Evolutionary conservation across 2,329 filamentous ascomycete species (phyloP), one percentile per base, ranked within the genome.

Genomic region (Helicocarpus griseus): DNA sequence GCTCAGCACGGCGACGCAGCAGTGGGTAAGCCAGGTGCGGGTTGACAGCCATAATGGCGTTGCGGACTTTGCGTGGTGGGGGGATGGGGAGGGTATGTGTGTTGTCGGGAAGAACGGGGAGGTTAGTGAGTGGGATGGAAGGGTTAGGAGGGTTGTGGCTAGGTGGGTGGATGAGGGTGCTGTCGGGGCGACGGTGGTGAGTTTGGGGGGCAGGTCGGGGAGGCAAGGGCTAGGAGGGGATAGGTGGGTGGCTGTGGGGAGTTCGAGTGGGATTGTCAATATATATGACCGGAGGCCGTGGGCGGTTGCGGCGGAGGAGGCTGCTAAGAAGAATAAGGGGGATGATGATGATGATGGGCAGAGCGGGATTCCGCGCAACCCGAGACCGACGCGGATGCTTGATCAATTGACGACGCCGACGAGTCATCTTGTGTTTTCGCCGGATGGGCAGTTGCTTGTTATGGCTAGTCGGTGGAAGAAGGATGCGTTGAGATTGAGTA

Each of bases 51-150:
- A 81, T 46, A 84, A 89, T 48, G 90, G 90, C 35, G 83, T 97
- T 45, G 86, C 88, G 1, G 91, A 96, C 67, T 94, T 96, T 62
- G 82, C 81, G 1, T 98, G 93, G 93, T 96, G 90, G 90, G 78
- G 81, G 49, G 82, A 88, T 55, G 87, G 90, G 31, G 79, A 84
- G 38, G 91, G 90, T 4, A 75, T 98, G 61, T 85, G 83, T 0
- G 86, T 95, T 39, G 81, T 87, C 1, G 89, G 88, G 54, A 90
- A 86, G 67, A 89, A 87, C 58, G 93, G 93, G 22, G 87, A 95
- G 63, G 80, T 97, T 5, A 89, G 87, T 49, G 93, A 98, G 73
- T 98, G 88, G 80, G 85, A 83, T 63, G 75, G 94, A 53, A 74
- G 75, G 21, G 72, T 79, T 22, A 78, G 78, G 52, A 79, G 83